Evolutionary conservation across 2,329 filamentous ascomycete species (phyloP).

Genomic region (Aspergillus neoniger): DNA sequence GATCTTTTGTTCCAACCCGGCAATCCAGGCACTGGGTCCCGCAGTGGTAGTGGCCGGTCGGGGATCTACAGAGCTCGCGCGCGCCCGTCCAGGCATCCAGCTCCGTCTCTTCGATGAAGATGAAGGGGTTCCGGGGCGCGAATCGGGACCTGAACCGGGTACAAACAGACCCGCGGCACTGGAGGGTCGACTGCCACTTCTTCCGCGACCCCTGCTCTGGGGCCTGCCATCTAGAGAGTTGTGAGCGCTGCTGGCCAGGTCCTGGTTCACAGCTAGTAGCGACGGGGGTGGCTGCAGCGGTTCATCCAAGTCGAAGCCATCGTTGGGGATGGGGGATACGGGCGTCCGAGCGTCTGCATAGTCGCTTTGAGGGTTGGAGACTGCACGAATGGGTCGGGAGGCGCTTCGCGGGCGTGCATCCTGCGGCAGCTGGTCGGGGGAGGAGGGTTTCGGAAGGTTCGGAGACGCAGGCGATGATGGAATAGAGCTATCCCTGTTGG

Average conservation of each 20-base stretch:
- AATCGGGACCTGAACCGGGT: conserved; percentile 36
- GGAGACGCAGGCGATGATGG: conserved; percentile 33
- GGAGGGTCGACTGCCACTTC: conserved; percentile 34
- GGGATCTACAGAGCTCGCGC: conserved; percentile 36
- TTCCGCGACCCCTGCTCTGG: conserved; percentile 40
- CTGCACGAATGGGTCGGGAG: conserved; percentile 37
- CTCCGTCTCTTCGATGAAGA: conserved; percentile 45
- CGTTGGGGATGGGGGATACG: conserved; percentile 27
- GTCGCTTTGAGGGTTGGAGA: conserved; percentile 35
- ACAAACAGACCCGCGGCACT: conserved; percentile 38
- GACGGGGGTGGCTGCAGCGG: conserved; percentile 44
- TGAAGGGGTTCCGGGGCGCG: conserved; percentile 37
- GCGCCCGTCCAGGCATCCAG: conserved; percentile 47
- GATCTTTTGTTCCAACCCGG: conserved; percentile 58
- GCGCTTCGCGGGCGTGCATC: conserved; percentile 31
- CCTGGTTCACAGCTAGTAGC: conserved; percentile 40
- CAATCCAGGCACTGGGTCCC: conserved; percentile 57
- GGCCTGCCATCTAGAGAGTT: conserved; percentile 38
- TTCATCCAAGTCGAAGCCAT: conserved; percentile 33
- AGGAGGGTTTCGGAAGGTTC: conserved; percentile 21
- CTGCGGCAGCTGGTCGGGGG: conserved; percentile 26
- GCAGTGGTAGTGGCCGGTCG: conserved; percentile 31
- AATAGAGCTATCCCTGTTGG: conserved; percentile 36
- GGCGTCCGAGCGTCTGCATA: conserved; percentile 30
- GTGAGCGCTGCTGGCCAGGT: conserved; percentile 36